These are phyloP conservation scores for Apodospora peruviana DNA, from an alignment of 495 filamentous ascomycete genomes.

Conservation along the genomic window DNA sequence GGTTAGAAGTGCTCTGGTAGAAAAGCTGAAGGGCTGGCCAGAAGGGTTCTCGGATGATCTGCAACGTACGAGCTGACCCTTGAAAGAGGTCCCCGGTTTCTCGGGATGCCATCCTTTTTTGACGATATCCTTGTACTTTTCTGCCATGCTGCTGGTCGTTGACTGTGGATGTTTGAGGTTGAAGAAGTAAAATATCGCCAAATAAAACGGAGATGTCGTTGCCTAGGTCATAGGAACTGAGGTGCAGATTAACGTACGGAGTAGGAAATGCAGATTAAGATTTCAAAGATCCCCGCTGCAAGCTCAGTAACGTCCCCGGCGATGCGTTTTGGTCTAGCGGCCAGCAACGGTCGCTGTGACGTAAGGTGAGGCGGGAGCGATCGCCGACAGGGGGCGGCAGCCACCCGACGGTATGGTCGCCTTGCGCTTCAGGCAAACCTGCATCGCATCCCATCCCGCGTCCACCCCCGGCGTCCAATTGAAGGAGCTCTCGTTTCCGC, in stretches of 20 bases:
- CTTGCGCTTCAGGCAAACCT: slow-evolving; percentile 21
- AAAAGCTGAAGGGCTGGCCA: not conserved
- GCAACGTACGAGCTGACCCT: slow-evolving; percentile 34
- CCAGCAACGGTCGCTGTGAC: slow-evolving; percentile 4
- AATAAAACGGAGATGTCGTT: not conserved
- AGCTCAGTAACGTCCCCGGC: not conserved
- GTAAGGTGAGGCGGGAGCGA: slow-evolving; percentile 1
- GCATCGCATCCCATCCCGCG: not conserved
- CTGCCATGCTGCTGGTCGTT: slow-evolving; percentile 3
- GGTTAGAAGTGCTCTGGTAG: too few relatives aligned
- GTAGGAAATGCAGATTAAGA: not conserved
- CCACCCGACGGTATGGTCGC: slow-evolving; percentile 1
- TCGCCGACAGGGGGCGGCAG: not conserved
- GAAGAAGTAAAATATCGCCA: not conserved
- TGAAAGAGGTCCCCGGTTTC: slow-evolving; percentile 18
- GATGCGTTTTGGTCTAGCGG: slow-evolving; percentile 1
- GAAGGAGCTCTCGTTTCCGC: not conserved
- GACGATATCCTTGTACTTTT: slow-evolving; percentile 30
- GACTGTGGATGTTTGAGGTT: not conserved
- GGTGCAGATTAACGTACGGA: not conserved
- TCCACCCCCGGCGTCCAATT: not conserved
- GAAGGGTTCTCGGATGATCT: not conserved
- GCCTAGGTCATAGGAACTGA: too few relatives aligned
- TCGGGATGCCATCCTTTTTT: slow-evolving; percentile 40
- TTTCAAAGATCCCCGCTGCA: not conserved